phyloP scores from a whole-genome alignment of 2,329 filamentous ascomycete genomes.

The Fusarium irregulare region DNA sequence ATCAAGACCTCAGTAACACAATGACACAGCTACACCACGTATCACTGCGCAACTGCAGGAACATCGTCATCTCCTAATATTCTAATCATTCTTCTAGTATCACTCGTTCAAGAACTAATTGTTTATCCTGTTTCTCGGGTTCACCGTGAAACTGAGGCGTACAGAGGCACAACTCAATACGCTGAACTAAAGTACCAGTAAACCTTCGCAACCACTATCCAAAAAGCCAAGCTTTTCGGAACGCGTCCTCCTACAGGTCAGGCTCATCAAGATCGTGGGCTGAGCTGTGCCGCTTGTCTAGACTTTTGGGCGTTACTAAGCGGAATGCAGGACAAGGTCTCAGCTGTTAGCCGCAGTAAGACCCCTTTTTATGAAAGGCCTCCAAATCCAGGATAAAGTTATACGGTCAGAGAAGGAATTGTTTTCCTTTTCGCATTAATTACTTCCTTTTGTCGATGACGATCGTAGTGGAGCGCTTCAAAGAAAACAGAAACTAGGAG shows the following conservation, averaged over 20 bases:
- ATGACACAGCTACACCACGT: conserved; percentile 4
- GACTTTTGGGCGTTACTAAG: conserved; percentile 14
- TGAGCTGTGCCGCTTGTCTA: conserved; percentile 33
- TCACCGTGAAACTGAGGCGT: conserved; percentile 10
- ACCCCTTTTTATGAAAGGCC: neutral
- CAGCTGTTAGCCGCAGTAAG: conserved; percentile 10
- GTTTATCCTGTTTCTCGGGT: neutral
- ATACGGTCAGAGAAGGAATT: neutral
- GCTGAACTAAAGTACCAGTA: neutral
- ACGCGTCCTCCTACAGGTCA: neutral
- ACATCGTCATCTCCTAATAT: conserved; percentile 9
- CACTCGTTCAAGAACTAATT: neutral
- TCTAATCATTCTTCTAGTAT: conserved; percentile 1
- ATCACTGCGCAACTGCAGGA: conserved; percentile 6
- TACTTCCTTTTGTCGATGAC: conserved; percentile 7
- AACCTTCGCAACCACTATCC: conserved; percentile 26
- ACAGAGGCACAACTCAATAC: conserved; percentile 2
- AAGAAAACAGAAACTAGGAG: conserved; percentile 22
- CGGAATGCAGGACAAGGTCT: conserved; percentile 10
- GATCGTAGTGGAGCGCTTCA: conserved; percentile 22
- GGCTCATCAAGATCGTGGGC: neutral
- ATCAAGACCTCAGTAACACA: conserved; percentile 22
- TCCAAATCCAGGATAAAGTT: neutral
- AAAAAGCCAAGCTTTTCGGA: conserved; percentile 21
- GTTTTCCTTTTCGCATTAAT: conserved; percentile 3